Evolutionary conservation across 2,329 filamentous ascomycete genomes (phyloP), one percentile per base, ranked within the genome.

Genomic region (Ramularia collo-cygni): DNA sequence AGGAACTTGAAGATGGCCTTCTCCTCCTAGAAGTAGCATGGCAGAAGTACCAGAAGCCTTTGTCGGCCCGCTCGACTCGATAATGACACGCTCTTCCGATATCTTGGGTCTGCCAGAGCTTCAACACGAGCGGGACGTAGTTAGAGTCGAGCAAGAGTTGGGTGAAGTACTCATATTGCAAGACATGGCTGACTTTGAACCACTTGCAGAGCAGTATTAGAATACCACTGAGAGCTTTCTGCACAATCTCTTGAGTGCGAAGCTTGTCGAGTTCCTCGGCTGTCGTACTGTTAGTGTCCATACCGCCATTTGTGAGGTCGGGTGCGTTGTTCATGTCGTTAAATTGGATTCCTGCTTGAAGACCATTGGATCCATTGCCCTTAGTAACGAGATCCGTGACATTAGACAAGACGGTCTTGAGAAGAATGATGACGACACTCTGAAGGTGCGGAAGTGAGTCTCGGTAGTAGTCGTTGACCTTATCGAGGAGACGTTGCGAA

Each of bases 91-190:
- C 78, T 57, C 87, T 83, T 52, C 95, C 90, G 26, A 95, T 80
- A 49, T 98, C 93, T 62, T 95, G 89, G 57, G 95, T 82, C 35
- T 90, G 88, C 61, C 95, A 89, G 35, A 95, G 77, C 66, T 96
- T 96, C 21, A 98, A 69, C 16, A 95, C 83, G 19, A 98, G 70
- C 1, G 90, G 90, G 5, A 98, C 74, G 61, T 95, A 98, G 61
- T 95, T 96, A 3, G 87, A 92, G 63, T 98, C 92, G 18, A 98
- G 74, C 8, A 98, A 70, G 2, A 98, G 75, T 58, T 98, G 92
- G 1, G 88, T 90, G 57, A 98, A 69, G 57, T 95, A 96, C 64
- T 98, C 92, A 52, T 92, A 95, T 60, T 95, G 95, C 50, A 98
- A 70, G 18, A 96, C 77, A 60, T 98, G 92, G 42, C 88, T 95